A percentile compares a stretch with the other conserved stretches of the same genome.
These are phyloP conservation scores for Zangia roseola DNA, from an alignment of 768 basidiomycete species.

Conservation along the genomic window DNA sequence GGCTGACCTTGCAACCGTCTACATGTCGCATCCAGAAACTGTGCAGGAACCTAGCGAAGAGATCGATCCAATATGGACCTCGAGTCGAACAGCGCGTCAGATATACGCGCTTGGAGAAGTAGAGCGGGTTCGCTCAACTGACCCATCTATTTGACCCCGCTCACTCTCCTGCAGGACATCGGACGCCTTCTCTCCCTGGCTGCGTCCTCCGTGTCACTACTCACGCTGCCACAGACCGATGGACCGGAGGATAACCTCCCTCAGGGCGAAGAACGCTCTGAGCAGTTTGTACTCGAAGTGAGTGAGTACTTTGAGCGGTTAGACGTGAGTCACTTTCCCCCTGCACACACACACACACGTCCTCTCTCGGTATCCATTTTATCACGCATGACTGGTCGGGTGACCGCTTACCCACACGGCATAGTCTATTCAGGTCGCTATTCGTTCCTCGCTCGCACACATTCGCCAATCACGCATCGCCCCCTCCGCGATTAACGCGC, in stretches of 20 bases:
- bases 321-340: conserved; percentile 51
- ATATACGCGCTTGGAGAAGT: conserved; percentile 80
- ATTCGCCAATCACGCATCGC: conserved; percentile 81
- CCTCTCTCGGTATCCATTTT: no score
- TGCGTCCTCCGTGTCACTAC: conserved; percentile 73
- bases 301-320: conserved; percentile 84
- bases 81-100: conserved; percentile 77
- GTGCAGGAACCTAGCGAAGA: conserved; percentile 32
- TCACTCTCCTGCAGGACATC: conserved; percentile 54
- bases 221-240: conserved; percentile 84
- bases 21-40: conserved; percentile 24
- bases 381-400: no score
- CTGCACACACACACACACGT: not conserved
- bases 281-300: conserved; percentile 82
- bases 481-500: conserved; percentile 84
- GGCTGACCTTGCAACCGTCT: no score
- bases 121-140: conserved; percentile 55
- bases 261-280: conserved; percentile 79
- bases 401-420: no score
- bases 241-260: conserved; percentile 63
- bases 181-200: conserved; percentile 72
- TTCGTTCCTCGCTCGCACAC: conserved; percentile 79
- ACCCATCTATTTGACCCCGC: not conserved
- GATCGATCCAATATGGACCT: conserved; percentile 78
- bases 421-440: conserved; percentile 66